Evolutionary conservation across 192 early-diverging fungal genomes (phyloP).

Genomic region (Rhizoclosmatium sp.): DNA sequence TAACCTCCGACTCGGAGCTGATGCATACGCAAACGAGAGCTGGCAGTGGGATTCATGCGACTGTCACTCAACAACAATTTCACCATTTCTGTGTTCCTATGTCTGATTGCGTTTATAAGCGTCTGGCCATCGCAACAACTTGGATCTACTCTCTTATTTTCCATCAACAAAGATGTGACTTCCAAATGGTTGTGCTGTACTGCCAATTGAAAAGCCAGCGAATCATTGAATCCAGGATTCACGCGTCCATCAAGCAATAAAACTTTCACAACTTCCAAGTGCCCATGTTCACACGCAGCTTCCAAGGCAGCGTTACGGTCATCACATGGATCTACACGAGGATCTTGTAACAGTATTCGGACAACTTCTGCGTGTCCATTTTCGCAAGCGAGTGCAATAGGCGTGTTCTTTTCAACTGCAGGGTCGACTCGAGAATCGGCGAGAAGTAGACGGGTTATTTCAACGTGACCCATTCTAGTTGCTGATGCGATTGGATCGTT

Average conservation of each 20-base stretch:
- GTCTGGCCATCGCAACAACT: too few species aligned
- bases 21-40: too few species aligned
- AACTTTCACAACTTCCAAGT: neutral
- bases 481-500: conserved; percentile 5
- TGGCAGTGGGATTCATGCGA: too few species aligned
- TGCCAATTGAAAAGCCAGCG: too few species aligned
- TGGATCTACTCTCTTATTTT: too few species aligned
- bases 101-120: too few species aligned
- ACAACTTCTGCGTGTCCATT: neutral
- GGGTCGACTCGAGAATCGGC: neutral
- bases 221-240: neutral
- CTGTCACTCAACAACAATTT: too few species aligned
- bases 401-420: neutral
- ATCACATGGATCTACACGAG: neutral
- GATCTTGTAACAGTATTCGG: neutral
- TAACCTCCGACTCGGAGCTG: too few species aligned
- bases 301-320: neutral
- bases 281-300: neutral
- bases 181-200: too few species aligned
- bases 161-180: too few species aligned
- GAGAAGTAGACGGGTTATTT: neutral
- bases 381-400: neutral
- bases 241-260: neutral
- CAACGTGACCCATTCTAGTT: neutral
- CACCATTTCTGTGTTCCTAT: too few species aligned